phyloP scores from a whole-genome alignment of 495 filamentous ascomycete species.

The Xylaria sp. region DNA sequence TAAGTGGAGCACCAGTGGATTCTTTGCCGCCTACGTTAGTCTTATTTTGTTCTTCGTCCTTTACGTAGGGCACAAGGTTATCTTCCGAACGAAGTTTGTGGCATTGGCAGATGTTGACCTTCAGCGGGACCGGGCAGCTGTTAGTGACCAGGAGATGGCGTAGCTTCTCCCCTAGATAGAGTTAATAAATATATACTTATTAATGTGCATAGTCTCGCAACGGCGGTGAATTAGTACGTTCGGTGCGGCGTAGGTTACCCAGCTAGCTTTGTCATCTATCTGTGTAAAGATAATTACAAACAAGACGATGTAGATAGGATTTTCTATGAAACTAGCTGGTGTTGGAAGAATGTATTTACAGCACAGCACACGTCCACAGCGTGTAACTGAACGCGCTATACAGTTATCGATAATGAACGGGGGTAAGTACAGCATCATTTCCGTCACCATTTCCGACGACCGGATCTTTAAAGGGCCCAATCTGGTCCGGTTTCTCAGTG shows the following conservation, averaged over 20 bases:
- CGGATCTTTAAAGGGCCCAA: background rate
- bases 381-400: background rate
- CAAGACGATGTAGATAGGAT: background rate
- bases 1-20: slow-evolving; percentile 61
- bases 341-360: background rate
- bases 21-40: slow-evolving; percentile 69
- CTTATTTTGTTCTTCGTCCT: slow-evolving; percentile 67
- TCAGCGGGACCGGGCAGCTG: slow-evolving; percentile 34
- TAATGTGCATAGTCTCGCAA: background rate
- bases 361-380: too few relatives aligned
- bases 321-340: background rate
- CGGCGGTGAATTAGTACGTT: background rate
- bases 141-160: background rate
- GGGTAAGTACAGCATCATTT: background rate
- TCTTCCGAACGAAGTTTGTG: slow-evolving; percentile 37
- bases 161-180: background rate
- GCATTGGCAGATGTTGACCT: slow-evolving; percentile 41
- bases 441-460: background rate
- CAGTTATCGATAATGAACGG: background rate
- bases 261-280: background rate
- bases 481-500: background rate
- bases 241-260: background rate
- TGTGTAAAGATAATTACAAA: background rate
- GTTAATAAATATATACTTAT: background rate
- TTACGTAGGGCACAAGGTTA: slow-evolving; percentile 65